Percentiles rank a stretch among this genome's conserved stretches.
phyloP scores from a whole-genome alignment of 768 basidiomycete genomes.

The Lyophyllum decastes region DNA sequence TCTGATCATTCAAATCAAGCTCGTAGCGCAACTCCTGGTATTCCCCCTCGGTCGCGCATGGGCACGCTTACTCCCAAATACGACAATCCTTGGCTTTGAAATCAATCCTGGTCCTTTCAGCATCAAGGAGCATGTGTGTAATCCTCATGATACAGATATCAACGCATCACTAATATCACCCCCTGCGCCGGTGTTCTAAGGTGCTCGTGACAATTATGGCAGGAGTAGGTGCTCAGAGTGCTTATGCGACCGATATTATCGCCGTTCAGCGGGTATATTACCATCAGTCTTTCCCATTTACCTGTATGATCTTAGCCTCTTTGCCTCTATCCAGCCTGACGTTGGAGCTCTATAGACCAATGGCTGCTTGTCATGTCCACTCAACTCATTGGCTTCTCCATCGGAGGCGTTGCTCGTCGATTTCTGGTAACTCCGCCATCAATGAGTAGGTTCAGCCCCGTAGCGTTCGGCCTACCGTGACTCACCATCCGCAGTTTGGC shows the following conservation, averaged over 20 bases:
- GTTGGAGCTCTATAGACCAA: slow-evolving; percentile 35
- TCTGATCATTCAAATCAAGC: slow-evolving; percentile 25
- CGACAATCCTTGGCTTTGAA: slow-evolving; percentile 56
- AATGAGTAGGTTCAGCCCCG: slow-evolving; percentile 47
- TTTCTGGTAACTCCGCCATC: slow-evolving; percentile 67
- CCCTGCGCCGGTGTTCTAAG: slow-evolving; percentile 23
- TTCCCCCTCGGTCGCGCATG: slow-evolving; percentile 71
- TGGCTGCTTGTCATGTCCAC: slow-evolving; percentile 73
- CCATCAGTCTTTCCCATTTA: slow-evolving; percentile 54
- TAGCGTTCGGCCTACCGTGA: not conserved
- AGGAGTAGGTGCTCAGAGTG: slow-evolving; percentile 52
- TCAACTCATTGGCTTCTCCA: slow-evolving; percentile 63
- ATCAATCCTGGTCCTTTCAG: slow-evolving; percentile 77
- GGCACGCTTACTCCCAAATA: slow-evolving; percentile 59
- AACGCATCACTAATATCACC: not conserved
- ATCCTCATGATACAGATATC: not conserved
- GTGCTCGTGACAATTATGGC: slow-evolving; percentile 72
- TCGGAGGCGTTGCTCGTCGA: slow-evolving; percentile 58
- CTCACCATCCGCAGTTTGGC: slow-evolving; percentile 55
- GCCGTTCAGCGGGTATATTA: slow-evolving; percentile 77
- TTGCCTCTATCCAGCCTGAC: not conserved
- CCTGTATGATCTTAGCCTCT: slow-evolving; percentile 27
- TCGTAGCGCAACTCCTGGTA: slow-evolving; percentile 71
- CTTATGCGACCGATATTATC: slow-evolving; percentile 71
- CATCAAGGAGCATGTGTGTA: slow-evolving; percentile 61